Base-by-base conservation (phyloP, 2,329 filamentous ascomycete species). In the Penicillium aurantiogriseum region DNA sequence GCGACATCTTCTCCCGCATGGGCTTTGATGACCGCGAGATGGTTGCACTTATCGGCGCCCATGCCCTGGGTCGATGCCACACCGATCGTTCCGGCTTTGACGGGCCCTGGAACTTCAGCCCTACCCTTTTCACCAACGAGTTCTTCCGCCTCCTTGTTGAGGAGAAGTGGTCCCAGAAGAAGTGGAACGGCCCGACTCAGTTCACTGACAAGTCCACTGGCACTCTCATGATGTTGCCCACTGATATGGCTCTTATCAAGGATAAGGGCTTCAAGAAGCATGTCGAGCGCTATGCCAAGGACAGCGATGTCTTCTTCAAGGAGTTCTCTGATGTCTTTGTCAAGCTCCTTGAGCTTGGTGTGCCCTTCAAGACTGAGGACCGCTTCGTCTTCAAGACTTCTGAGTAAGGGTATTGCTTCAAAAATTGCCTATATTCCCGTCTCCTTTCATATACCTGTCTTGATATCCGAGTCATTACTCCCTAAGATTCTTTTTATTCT, bases 1-100 rank as follows among this genome's bases (percentile, higher is more conserved):
- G 94, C 70, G 85, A 85, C 79, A 93, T 97, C 81, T 99, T 97
- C 79, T 85, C 87, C 77, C 91, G 93, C 74, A 97, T 97, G 93
- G 93, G 93, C 66, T 97, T 97, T 84, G 89, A 94, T 77, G 93
- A 99, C 79, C 90, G 90, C 71, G 92, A 97, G 79, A 97, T 97
- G 73, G 93, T 97, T 45, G 94, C 93, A 31, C 85, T 97, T 52
- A 83, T 83, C 25, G 92, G 92, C 66, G 92, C 89, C 48, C 92
- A 96, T 80, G 89, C 91, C 52, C 85, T 96, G 38, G 92, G 92
- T 62, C 90, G 92, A 65, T 95, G 90, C 81, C 94, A 97, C 83
- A 82, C 87, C 9, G 89, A 94, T 78, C 91, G 93, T 73, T 91
- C 87, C 63, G 93, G 93, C 62, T 97, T 86, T 77, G 85, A 89